Conservation (phyloP, 768 basidiomycete species). For the Floccularia luteovirens region DNA sequence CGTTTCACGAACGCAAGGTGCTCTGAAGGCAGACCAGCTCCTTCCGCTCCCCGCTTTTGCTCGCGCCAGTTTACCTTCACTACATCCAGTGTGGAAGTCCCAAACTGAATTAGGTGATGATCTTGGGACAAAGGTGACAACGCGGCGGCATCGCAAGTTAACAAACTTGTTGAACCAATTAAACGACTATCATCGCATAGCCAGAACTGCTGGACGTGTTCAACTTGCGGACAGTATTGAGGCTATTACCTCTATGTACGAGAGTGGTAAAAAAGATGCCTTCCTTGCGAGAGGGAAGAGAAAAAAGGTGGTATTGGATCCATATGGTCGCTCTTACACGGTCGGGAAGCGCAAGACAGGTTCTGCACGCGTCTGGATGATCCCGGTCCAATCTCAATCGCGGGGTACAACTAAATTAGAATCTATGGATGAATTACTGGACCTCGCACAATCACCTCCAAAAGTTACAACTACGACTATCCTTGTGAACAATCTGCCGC, state of each 20-base stretch:
- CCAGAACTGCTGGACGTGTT: constrained; percentile 47
- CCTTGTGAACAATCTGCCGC: constrained; percentile 78
- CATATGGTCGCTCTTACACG: constrained; percentile 79
- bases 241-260: constrained; percentile 53
- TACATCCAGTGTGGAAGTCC: constrained; percentile 63
- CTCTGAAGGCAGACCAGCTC: constrained; percentile 59
- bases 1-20: constrained; percentile 44
- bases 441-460: constrained; percentile 12
- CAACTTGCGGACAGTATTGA: constrained; percentile 44
- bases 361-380: constrained; percentile 89
- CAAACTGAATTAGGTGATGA: constrained; percentile 48
- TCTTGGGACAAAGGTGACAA: constrained; percentile 55
- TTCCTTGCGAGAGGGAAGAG: constrained; percentile 40
- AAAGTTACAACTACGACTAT: constrained; percentile 52
- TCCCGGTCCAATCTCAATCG: constrained; percentile 35
- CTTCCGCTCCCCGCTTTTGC: constrained; percentile 75
- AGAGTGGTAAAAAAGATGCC: constrained; percentile 52
- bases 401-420: constrained; percentile 9
- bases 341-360: constrained; percentile 86
- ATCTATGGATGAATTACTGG: constrained; percentile 19
- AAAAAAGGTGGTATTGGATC: constrained; percentile 58
- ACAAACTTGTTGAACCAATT: constrained; percentile 57
- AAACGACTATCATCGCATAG: constrained; percentile 53
- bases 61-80: constrained; percentile 45
- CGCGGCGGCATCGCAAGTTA: constrained; percentile 63